A percentile compares a stretch with the other conserved stretches of the same genome.
Evolutionary conservation across 768 basidiomycete genomes (phyloP).

Genomic region (Kwoniella dejecticola): DNA sequence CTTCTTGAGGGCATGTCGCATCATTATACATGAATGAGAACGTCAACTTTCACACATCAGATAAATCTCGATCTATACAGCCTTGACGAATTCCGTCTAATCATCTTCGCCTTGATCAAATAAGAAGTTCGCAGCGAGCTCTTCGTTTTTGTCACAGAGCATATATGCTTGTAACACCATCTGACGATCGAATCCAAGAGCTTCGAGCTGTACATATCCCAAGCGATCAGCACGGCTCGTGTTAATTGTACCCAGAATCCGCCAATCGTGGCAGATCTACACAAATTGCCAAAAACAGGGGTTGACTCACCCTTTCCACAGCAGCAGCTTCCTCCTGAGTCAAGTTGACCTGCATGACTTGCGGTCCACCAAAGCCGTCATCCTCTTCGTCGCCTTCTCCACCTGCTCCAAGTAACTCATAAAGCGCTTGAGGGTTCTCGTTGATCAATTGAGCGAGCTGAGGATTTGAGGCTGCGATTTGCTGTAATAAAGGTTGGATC

Average conservation of each 20-base stretch:
- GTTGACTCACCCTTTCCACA: slow-evolving; percentile 82
- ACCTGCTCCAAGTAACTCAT: slow-evolving; percentile 64
- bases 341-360: slow-evolving; percentile 64
- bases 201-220: slow-evolving; percentile 66
- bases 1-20: background rate
- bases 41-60: background rate
- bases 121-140: slow-evolving; percentile 89
- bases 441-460: slow-evolving; percentile 69
- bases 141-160: slow-evolving; percentile 90
- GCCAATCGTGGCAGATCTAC: too few species aligned
- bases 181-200: slow-evolving; percentile 81
- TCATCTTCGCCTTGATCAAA: slow-evolving; percentile 68
- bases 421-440: slow-evolving; percentile 70
- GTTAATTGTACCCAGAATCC: too few species aligned
- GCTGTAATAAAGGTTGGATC: slow-evolving; percentile 79
- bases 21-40: slow-evolving; percentile 12
- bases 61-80: background rate
- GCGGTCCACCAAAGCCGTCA: slow-evolving; percentile 56
- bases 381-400: slow-evolving; percentile 54
- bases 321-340: slow-evolving; percentile 85
- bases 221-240: too few species aligned
- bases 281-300: too few species aligned
- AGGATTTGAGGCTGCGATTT: slow-evolving; percentile 74
- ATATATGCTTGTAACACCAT: slow-evolving; percentile 80
- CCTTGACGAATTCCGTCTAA: background rate